Conservation (phyloP, 805 yeast genomes). For the Pichia sporocuriosa region DNA sequence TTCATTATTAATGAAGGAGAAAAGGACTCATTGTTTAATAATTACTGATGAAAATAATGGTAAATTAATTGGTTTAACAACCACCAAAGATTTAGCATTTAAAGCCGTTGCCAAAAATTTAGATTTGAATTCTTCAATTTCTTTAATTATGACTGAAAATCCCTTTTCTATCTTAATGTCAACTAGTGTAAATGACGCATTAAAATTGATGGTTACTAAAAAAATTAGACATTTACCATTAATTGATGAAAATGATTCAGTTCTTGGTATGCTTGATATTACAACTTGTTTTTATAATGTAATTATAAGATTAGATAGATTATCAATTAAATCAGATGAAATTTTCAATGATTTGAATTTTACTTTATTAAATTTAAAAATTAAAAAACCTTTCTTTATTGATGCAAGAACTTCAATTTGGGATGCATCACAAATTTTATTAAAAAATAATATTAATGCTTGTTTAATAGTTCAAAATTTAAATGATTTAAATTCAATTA, state of each 20-base stretch:
- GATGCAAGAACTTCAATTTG: constrained; percentile 33
- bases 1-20: constrained; percentile 33
- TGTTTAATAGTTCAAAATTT: constrained; percentile 27
- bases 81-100: constrained; percentile 42
- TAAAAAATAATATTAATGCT: constrained; percentile 35
- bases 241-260: constrained; percentile 28
- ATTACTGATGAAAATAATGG: constrained; percentile 27
- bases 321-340: constrained; percentile 33
- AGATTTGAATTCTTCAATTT: constrained; percentile 25
- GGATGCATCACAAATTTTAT: constrained; percentile 36
- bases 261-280: constrained; percentile 39
- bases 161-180: constrained; percentile 32
- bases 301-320: constrained; percentile 36
- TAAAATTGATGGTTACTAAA: constrained; percentile 35
- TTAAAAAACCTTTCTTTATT: constrained; percentile 29
- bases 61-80: constrained; percentile 34
- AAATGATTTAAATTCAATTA: constrained; percentile 4
- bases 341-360: constrained; percentile 31
- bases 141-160: constrained; percentile 33
- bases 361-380: constrained; percentile 22
- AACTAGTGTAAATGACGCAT: constrained; percentile 37
- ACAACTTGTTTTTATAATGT: constrained; percentile 43
- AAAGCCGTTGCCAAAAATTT: constrained; percentile 31
- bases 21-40: constrained; percentile 36
- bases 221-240: constrained; percentile 40